Evolutionary conservation across 768 basidiomycete species (phyloP).

Genomic region (Phylloporus rhodoxanthus): DNA sequence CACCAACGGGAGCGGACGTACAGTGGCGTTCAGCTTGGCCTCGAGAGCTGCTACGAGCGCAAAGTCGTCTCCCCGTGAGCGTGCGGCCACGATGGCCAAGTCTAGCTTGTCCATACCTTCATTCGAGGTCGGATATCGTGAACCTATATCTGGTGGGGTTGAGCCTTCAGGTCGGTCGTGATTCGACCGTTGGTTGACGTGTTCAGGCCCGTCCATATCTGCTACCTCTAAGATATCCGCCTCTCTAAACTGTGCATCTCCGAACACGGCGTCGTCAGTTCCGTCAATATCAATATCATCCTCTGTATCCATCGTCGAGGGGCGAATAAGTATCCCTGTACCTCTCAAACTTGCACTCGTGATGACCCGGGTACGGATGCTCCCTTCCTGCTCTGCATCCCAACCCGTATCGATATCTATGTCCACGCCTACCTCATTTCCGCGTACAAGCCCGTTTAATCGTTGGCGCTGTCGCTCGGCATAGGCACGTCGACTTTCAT

Average conservation of each 20-base stretch:
- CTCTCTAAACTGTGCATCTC: conserved; percentile 72
- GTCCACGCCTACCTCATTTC: conserved; percentile 29
- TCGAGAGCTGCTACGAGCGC: conserved; percentile 53
- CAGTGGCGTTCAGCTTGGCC: conserved; percentile 53
- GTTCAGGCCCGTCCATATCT: conserved; percentile 5
- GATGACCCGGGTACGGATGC: conserved; percentile 37
- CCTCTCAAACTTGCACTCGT: conserved; percentile 39
- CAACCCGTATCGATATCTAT: conserved; percentile 32
- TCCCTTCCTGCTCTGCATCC: conserved; percentile 36
- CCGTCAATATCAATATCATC: conserved; percentile 80
- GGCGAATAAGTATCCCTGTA: conserved; percentile 65
- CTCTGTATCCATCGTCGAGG: conserved; percentile 58
- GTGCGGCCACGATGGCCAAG: conserved; percentile 44
- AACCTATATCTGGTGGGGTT: background rate
- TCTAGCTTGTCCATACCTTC: conserved; percentile 45
- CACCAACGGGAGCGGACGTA: conserved; percentile 35
- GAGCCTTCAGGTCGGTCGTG: conserved; percentile 31
- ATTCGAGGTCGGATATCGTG: background rate
- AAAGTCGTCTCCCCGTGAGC: conserved; percentile 41
- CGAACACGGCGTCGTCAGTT: conserved; percentile 62
- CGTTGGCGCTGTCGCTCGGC: conserved; percentile 27
- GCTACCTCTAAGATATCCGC: conserved; percentile 49
- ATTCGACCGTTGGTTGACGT: conserved; percentile 10
- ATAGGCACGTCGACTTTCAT: conserved; percentile 41
- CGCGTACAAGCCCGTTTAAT: conserved; percentile 27